Percentiles rank a stretch among this genome's conserved stretches.
Evolutionary conservation across 192 early-diverging fungal species (phyloP).

Genomic region (Funneliformis geosporum): DNA sequence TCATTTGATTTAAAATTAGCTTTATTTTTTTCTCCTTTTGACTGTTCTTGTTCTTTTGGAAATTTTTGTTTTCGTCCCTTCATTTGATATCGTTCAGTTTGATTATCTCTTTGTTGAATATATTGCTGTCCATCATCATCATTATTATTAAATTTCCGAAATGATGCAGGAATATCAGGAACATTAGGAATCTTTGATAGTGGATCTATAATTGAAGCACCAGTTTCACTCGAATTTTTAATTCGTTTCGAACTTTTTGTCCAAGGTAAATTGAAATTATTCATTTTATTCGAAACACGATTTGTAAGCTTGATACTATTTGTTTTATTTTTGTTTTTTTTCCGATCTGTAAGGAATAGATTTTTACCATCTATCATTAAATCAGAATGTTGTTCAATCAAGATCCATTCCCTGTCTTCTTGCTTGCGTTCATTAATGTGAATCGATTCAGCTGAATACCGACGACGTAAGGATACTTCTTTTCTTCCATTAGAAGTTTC

Average conservation of each 20-base stretch:
- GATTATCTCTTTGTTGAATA: too few species aligned
- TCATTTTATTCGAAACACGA: too few species aligned
- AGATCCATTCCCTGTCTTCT: neutral
- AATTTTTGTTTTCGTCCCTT: neutral
- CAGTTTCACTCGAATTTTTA: too few species aligned
- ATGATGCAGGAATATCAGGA: too few species aligned
- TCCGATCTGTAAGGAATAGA: neutral
- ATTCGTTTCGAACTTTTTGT: too few species aligned
- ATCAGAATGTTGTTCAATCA: conserved; percentile 7
- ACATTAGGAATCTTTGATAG: too few species aligned
- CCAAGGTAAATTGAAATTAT: too few species aligned
- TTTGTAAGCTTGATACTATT: too few species aligned
- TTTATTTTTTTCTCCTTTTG: neutral
- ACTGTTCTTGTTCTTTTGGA: neutral
- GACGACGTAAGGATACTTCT: neutral
- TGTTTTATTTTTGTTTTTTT: neutral
- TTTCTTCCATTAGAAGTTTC: neutral
- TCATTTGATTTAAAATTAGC: too few species aligned
- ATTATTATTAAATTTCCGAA: too few species aligned
- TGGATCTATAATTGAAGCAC: too few species aligned
- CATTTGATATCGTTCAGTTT: neutral
- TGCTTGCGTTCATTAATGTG: neutral
- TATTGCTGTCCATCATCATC: too few species aligned
- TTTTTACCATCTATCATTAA: conserved; percentile 20
- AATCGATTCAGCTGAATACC: conserved; percentile 4